Evolutionary conservation across 1,284 basidiomycete species (phyloP).

Genomic region (Leccinum pachyderme): DNA sequence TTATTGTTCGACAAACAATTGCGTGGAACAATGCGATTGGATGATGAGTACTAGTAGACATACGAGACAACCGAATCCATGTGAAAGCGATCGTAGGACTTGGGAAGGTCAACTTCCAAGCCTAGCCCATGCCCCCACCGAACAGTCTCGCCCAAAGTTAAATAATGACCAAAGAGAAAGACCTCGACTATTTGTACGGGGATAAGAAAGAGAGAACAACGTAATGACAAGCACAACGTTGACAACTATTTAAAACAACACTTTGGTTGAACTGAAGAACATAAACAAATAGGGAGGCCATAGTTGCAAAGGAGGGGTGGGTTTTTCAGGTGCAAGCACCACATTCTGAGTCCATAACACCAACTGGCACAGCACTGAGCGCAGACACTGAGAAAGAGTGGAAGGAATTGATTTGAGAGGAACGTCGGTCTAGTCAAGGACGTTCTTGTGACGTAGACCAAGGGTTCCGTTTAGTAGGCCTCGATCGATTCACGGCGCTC

Average conservation of each 20-base stretch:
- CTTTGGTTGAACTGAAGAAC: conserved; percentile 18
- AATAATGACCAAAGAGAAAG: conserved; percentile 19
- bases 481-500: conserved; percentile 64
- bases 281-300: conserved; percentile 26
- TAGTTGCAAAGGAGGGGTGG: conserved; percentile 29
- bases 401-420: conserved; percentile 14
- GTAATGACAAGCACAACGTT: conserved; percentile 31
- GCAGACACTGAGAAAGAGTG: conserved; percentile 23
- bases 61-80: conserved; percentile 12
- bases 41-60: neutral
- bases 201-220: conserved; percentile 18
- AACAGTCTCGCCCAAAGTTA: conserved; percentile 15
- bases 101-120: conserved; percentile 40
- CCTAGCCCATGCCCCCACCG: conserved; percentile 11
- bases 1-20: neutral
- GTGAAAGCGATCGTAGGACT: conserved; percentile 6
- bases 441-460: conserved; percentile 3
- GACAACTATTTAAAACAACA: conserved; percentile 32
- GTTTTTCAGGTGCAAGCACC: conserved; percentile 31
- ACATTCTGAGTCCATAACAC: conserved; percentile 25
- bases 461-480: conserved; percentile 46
- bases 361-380: conserved; percentile 10
- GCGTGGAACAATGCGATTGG: conserved; percentile 18
- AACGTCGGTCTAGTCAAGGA: conserved; percentile 6
- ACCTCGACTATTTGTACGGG: conserved; percentile 15